phyloP scores from a whole-genome alignment of 805 yeast species.

The Yamadazyma olivae region DNA sequence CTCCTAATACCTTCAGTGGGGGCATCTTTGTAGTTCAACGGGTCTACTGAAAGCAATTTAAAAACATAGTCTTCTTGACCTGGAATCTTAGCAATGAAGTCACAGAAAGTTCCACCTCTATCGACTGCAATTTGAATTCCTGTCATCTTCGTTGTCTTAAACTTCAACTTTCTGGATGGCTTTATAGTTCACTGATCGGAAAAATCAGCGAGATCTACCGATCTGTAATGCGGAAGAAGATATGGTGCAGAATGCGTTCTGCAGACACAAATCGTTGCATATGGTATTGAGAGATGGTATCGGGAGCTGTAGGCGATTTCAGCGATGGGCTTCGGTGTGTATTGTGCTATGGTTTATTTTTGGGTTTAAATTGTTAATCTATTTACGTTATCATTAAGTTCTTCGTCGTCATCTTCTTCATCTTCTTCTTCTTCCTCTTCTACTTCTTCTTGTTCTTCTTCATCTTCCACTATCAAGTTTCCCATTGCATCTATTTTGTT shows the following conservation, averaged over 20 bases:
- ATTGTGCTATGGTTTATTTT: no score
- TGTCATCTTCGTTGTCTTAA: no score
- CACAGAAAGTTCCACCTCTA: constrained; percentile 90
- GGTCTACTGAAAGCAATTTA: constrained; percentile 85
- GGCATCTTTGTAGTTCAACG: constrained; percentile 83
- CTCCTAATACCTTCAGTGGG: constrained; percentile 90
- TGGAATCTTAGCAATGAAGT: constrained; percentile 51
- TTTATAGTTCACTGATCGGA: constrained; percentile 1
- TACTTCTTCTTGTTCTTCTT: constrained; percentile 4
- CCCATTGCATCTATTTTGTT: constrained; percentile 13
- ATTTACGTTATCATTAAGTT: no score
- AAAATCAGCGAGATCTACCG: background rate
- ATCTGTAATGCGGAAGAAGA: no score
- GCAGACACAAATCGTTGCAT: no score
- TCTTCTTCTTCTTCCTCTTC: constrained; percentile 11
- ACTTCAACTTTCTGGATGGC: no score
- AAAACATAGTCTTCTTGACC: constrained; percentile 60
- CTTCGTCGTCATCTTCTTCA: constrained; percentile 4
- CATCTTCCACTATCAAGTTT: constrained; percentile 4
- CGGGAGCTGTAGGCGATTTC: no score
- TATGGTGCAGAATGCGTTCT: no score
- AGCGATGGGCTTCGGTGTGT: no score
- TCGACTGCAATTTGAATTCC: constrained; percentile 31
- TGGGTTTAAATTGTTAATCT: no score
- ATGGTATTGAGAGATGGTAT: no score